phyloP scores from a whole-genome alignment of 495 filamentous ascomycete species.

The Talaromyces trachyspermus region DNA sequence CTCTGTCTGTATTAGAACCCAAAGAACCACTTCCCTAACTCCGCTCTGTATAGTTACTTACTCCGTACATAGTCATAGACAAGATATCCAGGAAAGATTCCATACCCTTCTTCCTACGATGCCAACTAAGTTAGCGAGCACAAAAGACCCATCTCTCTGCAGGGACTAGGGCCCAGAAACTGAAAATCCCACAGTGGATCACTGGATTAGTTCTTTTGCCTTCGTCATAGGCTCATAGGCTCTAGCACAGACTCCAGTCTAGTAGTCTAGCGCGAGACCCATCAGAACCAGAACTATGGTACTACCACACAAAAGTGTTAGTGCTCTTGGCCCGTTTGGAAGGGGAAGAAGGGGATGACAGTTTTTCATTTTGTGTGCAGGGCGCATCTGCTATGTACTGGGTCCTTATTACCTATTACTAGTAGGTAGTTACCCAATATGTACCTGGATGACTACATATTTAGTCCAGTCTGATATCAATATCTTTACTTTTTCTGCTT shows the following conservation, averaged over 20 bases:
- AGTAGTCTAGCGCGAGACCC: not conserved
- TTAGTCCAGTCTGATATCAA: not conserved
- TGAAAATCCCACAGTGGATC: not conserved
- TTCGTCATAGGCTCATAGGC: not conserved
- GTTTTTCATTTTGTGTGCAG: too few species aligned
- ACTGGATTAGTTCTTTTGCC: not conserved
- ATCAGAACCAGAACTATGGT: slow-evolving; percentile 2
- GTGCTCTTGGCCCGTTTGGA: not conserved
- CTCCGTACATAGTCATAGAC: too few species aligned
- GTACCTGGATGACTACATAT: not conserved
- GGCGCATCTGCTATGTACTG: not conserved
- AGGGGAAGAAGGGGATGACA: too few species aligned
- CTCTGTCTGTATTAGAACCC: too few species aligned
- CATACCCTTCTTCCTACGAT: not conserved
- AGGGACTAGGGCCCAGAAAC: slow-evolving; percentile 2
- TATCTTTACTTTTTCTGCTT: not conserved
- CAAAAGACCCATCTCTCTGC: not conserved
- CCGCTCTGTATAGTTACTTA: too few species aligned
- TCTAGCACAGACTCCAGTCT: too few species aligned
- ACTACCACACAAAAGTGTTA: slow-evolving; percentile 1
- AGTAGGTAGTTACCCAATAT: not conserved
- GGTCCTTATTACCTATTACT: not conserved
- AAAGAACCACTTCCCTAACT: too few species aligned
- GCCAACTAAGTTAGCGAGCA: not conserved
- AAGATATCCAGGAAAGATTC: too few species aligned